Evolutionary conservation across 1,284 basidiomycete genomes (phyloP).

Genomic region (Cutaneotrichosporon cavernicola): DNA sequence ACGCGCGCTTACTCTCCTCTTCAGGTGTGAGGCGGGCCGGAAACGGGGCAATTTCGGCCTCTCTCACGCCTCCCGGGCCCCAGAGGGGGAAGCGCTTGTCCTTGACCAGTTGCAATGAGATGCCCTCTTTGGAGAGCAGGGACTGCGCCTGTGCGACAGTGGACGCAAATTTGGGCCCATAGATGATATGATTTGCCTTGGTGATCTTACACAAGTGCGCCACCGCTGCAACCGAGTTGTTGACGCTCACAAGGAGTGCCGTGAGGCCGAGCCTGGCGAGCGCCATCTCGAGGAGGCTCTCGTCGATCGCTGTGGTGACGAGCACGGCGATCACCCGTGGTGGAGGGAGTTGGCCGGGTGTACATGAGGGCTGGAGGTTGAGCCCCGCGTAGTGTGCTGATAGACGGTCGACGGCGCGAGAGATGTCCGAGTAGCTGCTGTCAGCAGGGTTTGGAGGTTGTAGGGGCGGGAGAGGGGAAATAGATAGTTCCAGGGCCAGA

Average conservation of each 20-base stretch:
- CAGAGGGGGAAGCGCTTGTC: conserved; percentile 57
- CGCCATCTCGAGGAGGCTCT: conserved; percentile 57
- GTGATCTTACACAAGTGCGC: conserved; percentile 61
- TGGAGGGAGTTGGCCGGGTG: conserved; percentile 37
- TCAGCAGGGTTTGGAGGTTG: conserved; percentile 6
- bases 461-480: background rate
- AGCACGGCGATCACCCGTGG: conserved; percentile 54
- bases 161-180: conserved; percentile 53
- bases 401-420: conserved; percentile 54
- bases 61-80: conserved; percentile 52
- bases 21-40: conserved; percentile 55
- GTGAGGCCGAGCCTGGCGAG: conserved; percentile 56
- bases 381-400: conserved; percentile 53
- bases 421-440: conserved; percentile 48
- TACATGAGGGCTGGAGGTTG: conserved; percentile 19
- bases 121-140: conserved; percentile 46
- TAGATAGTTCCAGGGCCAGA: background rate
- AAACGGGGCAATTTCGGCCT: conserved; percentile 50
- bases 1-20: conserved; percentile 55
- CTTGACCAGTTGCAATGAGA: conserved; percentile 44
- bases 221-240: conserved; percentile 62
- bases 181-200: conserved; percentile 56
- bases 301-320: conserved; percentile 55
- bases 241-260: conserved; percentile 58
- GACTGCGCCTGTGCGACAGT: conserved; percentile 50